Base-by-base conservation (phyloP, 345 rosid genomes). In the Syzygium jambos region DNA sequence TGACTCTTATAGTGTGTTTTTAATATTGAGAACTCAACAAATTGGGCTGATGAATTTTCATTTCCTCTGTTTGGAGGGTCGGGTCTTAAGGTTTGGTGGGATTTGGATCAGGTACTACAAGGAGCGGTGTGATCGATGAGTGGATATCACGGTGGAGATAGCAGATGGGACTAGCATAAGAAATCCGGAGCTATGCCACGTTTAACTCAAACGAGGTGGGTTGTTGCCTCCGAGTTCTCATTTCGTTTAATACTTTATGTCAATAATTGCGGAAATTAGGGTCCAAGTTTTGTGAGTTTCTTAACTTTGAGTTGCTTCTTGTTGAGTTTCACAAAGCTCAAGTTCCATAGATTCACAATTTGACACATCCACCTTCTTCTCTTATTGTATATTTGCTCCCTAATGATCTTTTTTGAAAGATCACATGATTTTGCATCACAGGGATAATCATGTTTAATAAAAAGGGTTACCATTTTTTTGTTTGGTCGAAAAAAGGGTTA, bases 81-180 rank as follows among this genome's bases (percentile, higher is more conserved):
- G 7, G 56, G 23, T 54, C 23, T 54, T 17, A 54, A 54, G 23
- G 3, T 54, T 19, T 19, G 23, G 56, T 7, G 41, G 9, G 11
- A 30, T 16, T 0, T 65, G 22, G 11, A 8, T 65, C 29, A 30
- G 22, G 3, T 7, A 17, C 43, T 7, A 4, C 16, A 10, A 9
- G 9, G 41, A 29, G 21, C 1, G 21, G 77, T 15, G 10, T 21
- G 41, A 65, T 15, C 5, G 19, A 65, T 17, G 30, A 19, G 21
- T 15, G 9, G 0, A 29, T 29, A 9, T 63, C 29, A 29, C 0
- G 5, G 0, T 15, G 41, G 41, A 29, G 41, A 29, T 5, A 7
- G 9, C 5, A 15, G 1, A 65, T 29, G 10, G 4, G 22, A 15
- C 21, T 29, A 65, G 34, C 14, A 63, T 63, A 29, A 27, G 5